Percentiles rank a stretch among this genome's conserved stretches.
Evolutionary conservation across 2,329 filamentous ascomycete genomes (phyloP).

Genomic region (Ustulina deusta): DNA sequence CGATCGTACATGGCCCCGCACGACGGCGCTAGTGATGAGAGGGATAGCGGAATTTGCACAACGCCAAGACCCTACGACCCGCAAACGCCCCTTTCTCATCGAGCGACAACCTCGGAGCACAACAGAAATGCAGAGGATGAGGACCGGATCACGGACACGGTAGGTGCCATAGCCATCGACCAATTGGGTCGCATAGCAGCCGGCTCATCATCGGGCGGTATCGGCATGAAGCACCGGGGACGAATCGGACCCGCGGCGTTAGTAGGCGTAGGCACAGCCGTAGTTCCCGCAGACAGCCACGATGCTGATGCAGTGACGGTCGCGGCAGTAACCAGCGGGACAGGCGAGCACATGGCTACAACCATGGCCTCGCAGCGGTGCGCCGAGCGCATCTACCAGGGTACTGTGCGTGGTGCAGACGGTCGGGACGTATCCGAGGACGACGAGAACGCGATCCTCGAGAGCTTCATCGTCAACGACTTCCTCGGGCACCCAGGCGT

Average conservation of each 20-base stretch:
- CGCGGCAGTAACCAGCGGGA: constrained; percentile 90
- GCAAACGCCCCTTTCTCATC: no score
- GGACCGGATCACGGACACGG: constrained; percentile 85
- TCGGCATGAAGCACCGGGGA: constrained; percentile 97
- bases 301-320: constrained; percentile 78
- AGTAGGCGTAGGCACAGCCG: constrained; percentile 89
- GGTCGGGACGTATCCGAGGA: constrained; percentile 74
- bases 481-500: constrained; percentile 95
- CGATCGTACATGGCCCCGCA: constrained; percentile 33
- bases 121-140: constrained; percentile 53
- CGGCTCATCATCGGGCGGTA: constrained; percentile 94
- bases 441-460: constrained; percentile 81
- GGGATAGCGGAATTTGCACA: not conserved
- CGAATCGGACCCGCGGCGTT: constrained; percentile 92
- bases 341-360: constrained; percentile 97
- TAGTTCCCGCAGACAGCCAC: constrained; percentile 79
- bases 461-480: constrained; percentile 83
- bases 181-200: constrained; percentile 88
- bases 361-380: constrained; percentile 90
- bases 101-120: not conserved
- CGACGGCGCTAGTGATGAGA: constrained; percentile 39
- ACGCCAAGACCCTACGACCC: not conserved
- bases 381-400: constrained; percentile 84
- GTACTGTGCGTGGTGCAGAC: constrained; percentile 68
- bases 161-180: constrained; percentile 95